Percentiles rank a stretch among this genome's conserved stretches.
Evolutionary conservation across 225 moss, liverwort and hornwort genomes (phyloP).

Genomic region (Physcomitrellopsis africana): DNA sequence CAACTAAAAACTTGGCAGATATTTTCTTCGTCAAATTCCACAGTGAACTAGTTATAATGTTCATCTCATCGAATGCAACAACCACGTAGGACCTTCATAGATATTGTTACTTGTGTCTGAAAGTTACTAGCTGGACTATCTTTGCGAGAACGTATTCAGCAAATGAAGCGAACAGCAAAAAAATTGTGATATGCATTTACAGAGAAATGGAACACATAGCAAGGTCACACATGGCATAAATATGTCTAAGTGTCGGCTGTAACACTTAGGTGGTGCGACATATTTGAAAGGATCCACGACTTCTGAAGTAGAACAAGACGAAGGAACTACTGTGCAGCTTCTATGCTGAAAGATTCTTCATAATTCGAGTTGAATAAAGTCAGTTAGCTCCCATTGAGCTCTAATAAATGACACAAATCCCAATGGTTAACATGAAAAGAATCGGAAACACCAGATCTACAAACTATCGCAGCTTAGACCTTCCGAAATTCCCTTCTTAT

Average conservation of each 20-base stretch:
- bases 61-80: background rate
- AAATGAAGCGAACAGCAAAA: conserved; percentile 4
- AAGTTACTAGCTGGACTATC: background rate
- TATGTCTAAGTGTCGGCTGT: background rate
- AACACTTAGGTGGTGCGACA: background rate
- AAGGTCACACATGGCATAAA: conserved; percentile 5
- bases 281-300: background rate
- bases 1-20: background rate
- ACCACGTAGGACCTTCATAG: background rate
- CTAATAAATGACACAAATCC: background rate
- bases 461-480: background rate
- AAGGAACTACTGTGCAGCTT: conserved; percentile 1
- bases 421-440: background rate
- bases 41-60: background rate
- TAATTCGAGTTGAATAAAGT: background rate
- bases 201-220: background rate
- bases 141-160: conserved; percentile 5
- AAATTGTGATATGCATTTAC: background rate
- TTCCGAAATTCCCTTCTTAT: background rate
- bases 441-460: conserved; percentile 11
- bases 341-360: background rate
- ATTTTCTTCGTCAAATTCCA: background rate
- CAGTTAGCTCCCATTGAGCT: background rate
- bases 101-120: background rate
- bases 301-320: background rate